These are phyloP conservation scores for Collybiopsis luxurians DNA, from an alignment of 768 basidiomycete genomes.

Conservation along the genomic window DNA sequence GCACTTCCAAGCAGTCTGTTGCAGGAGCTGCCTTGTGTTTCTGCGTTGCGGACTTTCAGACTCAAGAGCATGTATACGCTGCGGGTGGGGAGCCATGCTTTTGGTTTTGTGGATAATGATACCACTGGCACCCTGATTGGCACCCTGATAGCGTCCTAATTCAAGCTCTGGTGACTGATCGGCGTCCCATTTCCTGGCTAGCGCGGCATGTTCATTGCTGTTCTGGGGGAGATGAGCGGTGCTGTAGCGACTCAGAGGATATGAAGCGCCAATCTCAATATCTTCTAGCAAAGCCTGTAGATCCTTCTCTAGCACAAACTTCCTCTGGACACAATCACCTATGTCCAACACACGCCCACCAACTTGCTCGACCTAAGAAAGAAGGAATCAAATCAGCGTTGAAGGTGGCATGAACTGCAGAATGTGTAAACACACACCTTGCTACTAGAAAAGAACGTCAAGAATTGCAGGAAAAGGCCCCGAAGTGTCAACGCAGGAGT, in stretches of 20 bases:
- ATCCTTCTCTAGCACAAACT: slow-evolving; percentile 22
- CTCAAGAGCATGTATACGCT: slow-evolving; percentile 29
- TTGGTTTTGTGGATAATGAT: background rate
- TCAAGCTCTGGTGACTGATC: slow-evolving; percentile 17
- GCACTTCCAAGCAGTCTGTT: slow-evolving; percentile 14
- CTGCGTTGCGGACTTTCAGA: slow-evolving; percentile 15
- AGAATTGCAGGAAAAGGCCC: slow-evolving; percentile 43
- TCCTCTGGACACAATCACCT: slow-evolving; percentile 23
- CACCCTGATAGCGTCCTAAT: background rate
- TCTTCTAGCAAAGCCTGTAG: background rate
- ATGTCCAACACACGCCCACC: slow-evolving; percentile 24
- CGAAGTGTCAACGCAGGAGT: slow-evolving; percentile 43
- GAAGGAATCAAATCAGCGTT: background rate
- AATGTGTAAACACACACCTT: slow-evolving; percentile 20
- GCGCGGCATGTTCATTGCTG: slow-evolving; percentile 11
- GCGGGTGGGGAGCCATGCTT: slow-evolving; percentile 15
- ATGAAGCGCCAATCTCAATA: too few relatives aligned
- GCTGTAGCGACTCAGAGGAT: background rate
- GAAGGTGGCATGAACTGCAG: background rate
- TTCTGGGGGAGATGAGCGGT: slow-evolving; percentile 1
- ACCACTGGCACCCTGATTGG: too few relatives aligned
- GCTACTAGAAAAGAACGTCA: slow-evolving; percentile 40
- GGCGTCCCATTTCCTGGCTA: slow-evolving; percentile 25
- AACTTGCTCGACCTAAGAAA: slow-evolving; percentile 33
- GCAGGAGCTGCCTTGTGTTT: slow-evolving; percentile 10